These are phyloP conservation scores for Sphaceloma murrayae DNA, from an alignment of 2,329 filamentous ascomycete genomes.

Conservation along the genomic window DNA sequence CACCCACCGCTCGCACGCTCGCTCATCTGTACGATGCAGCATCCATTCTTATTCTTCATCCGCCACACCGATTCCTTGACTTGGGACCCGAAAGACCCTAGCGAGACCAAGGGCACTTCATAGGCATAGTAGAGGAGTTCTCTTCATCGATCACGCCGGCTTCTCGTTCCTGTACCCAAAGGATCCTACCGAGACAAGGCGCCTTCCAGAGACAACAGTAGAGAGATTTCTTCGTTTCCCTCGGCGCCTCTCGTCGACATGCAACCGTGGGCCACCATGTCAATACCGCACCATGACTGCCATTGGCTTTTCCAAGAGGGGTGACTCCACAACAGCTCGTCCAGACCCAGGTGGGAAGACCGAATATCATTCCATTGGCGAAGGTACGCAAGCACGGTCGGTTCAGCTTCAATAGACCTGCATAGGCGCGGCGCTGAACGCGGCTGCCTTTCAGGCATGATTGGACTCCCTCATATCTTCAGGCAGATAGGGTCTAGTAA, in stretches of 20 bases:
- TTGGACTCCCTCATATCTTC: not conserved
- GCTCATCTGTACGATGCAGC: no score
- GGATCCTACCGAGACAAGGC: conserved; percentile 3
- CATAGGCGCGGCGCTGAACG: not conserved
- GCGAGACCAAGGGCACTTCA: not conserved
- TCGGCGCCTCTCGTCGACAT: no score
- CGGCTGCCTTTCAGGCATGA: conserved; percentile 3
- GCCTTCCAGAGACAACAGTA: conserved; percentile 4
- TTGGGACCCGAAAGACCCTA: not conserved
- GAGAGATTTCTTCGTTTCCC: no score
- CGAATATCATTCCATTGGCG: no score
- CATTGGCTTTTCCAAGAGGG: no score
- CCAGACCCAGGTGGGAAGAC: no score
- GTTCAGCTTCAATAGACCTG: not conserved
- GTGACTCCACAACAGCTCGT: no score
- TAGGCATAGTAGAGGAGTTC: not conserved
- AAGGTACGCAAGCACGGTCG: no score
- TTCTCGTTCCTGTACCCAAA: conserved; percentile 4
- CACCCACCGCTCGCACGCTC: no score
- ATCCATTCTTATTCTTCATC: not conserved
- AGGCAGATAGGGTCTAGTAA: not conserved
- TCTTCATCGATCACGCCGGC: not conserved
- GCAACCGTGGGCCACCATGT: no score
- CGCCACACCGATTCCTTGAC: not conserved
- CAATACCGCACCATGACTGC: no score